Percentiles rank a stretch among this genome's conserved stretches.
Evolutionary conservation across 1,284 basidiomycete genomes (phyloP).

Genomic region (Apiotrichum gamsii): DNA sequence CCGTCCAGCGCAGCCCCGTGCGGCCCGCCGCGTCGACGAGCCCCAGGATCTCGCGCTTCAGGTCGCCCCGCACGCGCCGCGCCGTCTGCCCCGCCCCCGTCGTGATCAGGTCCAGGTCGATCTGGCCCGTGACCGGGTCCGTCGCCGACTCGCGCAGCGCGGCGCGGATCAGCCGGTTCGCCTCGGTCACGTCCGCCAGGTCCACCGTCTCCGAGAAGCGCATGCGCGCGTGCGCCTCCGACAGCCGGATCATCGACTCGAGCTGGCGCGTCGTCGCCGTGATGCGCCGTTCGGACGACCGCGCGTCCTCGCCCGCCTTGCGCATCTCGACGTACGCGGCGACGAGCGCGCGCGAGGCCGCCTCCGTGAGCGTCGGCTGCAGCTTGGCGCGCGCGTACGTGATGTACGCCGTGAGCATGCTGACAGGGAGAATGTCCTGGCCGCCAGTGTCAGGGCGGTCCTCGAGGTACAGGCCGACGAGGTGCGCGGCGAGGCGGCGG

Average conservation of each 20-base stretch:
- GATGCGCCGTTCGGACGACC: conserved; percentile 83
- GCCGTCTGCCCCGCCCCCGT: conserved; percentile 84
- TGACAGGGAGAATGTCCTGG: conserved; percentile 72
- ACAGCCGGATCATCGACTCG: conserved; percentile 95
- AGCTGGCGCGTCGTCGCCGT: conserved; percentile 96
- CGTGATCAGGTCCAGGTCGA: conserved; percentile 92
- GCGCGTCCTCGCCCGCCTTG: conserved; percentile 81
- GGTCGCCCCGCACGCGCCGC: conserved; percentile 72
- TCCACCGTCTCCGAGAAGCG: conserved; percentile 79
- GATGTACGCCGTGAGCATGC: conserved; percentile 89
- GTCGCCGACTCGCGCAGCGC: conserved; percentile 90
- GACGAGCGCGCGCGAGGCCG: conserved; percentile 78
- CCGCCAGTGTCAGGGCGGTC: conserved; percentile 68
- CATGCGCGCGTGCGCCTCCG: conserved; percentile 95
- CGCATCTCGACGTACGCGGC: conserved; percentile 88
- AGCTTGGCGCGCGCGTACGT: conserved; percentile 86
- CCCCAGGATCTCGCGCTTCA: conserved; percentile 64
- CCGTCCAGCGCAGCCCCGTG: conserved; percentile 69
- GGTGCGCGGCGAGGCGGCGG: conserved; percentile 82
- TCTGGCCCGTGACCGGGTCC: conserved; percentile 82
- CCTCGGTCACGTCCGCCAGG: conserved; percentile 80
- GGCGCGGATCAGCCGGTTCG: conserved; percentile 85
- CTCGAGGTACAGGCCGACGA: conserved; percentile 89
- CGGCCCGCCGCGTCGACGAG: conserved; percentile 60
- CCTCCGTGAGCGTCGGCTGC: conserved; percentile 80